Evolutionary conservation across 306 rosid species (phyloP).

Genomic region (Fragaria ananassa): DNA sequence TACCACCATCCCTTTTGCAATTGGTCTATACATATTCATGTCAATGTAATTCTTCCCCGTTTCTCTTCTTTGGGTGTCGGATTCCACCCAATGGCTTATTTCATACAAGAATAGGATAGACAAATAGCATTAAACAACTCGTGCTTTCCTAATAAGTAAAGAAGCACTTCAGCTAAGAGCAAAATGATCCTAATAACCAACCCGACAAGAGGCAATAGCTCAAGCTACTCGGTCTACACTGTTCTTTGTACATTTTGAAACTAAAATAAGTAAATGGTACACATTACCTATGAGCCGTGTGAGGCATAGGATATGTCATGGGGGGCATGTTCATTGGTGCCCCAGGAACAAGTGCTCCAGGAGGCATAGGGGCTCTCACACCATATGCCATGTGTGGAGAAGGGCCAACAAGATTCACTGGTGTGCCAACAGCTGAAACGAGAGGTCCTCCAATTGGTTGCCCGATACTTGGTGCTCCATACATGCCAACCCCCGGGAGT

Average conservation of each 20-base stretch:
- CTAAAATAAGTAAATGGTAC: slow-evolving; percentile 19
- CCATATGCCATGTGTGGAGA: slow-evolving; percentile 76
- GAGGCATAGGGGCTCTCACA: slow-evolving; percentile 59
- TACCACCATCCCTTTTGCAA: slow-evolving; percentile 25
- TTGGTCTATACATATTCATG: slow-evolving; percentile 33
- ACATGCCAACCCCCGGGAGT: slow-evolving; percentile 60
- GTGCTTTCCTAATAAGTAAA: slow-evolving; percentile 33
- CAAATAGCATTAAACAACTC: slow-evolving; percentile 26
- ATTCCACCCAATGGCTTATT: slow-evolving; percentile 28
- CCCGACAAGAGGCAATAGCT: slow-evolving; percentile 37
- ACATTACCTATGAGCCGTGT: slow-evolving; percentile 67
- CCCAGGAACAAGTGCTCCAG: slow-evolving; percentile 67
- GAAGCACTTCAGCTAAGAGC: slow-evolving; percentile 23
- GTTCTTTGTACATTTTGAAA: slow-evolving; percentile 51
- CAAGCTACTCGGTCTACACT: slow-evolving; percentile 38
- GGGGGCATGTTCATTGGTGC: slow-evolving; percentile 76
- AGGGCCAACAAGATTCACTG: slow-evolving; percentile 61
- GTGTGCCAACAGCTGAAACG: slow-evolving; percentile 88
- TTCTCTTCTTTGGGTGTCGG: slow-evolving; percentile 19
- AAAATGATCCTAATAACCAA: slow-evolving; percentile 23
- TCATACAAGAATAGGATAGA: slow-evolving; percentile 31
- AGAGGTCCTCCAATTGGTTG: slow-evolving; percentile 90
- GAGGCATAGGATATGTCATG: slow-evolving; percentile 72
- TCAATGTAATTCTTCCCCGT: slow-evolving; percentile 19
- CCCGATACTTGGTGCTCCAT: slow-evolving; percentile 72